Percentiles rank a stretch among this genome's conserved stretches.
Conservation (phyloP, 768 basidiomycete species). For the Termitomyces sp. region DNA sequence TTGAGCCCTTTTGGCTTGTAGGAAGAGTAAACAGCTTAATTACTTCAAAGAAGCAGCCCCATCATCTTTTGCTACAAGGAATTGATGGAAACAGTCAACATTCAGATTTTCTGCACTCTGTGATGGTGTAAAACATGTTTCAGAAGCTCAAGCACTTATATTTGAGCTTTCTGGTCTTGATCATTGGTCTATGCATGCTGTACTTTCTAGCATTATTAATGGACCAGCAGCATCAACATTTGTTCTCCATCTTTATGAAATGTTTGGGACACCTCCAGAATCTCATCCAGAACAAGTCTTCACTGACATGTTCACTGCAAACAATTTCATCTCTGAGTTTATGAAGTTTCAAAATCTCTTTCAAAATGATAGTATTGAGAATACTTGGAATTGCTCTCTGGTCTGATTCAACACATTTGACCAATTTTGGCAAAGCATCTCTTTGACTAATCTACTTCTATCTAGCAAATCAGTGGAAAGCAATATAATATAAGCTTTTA, state of each 20-base stretch:
- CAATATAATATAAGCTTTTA: too few species aligned
- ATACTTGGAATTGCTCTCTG: constrained; percentile 23
- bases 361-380: background rate
- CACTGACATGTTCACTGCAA: background rate
- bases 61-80: background rate
- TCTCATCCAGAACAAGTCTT: constrained; percentile 1
- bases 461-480: background rate
- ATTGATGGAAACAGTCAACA: constrained; percentile 21
- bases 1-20: background rate
- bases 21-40: constrained; percentile 18
- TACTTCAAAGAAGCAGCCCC: background rate
- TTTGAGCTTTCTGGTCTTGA: constrained; percentile 25
- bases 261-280: constrained; percentile 14
- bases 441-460: constrained; percentile 40
- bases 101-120: constrained; percentile 23
- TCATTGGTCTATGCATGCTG: constrained; percentile 22
- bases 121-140: constrained; percentile 17
- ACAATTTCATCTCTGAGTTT: background rate
- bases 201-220: constrained; percentile 20
- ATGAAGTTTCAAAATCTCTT: background rate
- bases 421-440: constrained; percentile 30
- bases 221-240: constrained; percentile 7
- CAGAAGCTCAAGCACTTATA: background rate
- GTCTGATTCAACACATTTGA: constrained; percentile 34
- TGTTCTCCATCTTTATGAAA: constrained; percentile 17